Conservation (phyloP, 805 yeast genomes). For the Nakazawaea holstii region DNA sequence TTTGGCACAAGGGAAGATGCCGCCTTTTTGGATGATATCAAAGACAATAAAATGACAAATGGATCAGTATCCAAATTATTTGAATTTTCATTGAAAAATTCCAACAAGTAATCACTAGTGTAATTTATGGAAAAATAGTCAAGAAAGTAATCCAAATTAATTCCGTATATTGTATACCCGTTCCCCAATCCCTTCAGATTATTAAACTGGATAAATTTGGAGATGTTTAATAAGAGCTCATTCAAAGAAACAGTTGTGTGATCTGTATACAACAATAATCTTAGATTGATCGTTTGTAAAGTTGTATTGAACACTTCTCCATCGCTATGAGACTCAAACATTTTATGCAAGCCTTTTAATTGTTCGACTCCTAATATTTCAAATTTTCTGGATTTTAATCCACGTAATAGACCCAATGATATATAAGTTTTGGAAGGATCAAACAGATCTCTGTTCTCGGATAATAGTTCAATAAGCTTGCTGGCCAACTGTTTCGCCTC, state of each 20-base stretch:
- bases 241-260: constrained; percentile 21
- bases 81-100: constrained; percentile 10
- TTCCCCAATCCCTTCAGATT: constrained; percentile 14
- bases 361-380: constrained; percentile 21
- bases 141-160: constrained; percentile 32
- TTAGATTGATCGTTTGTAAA: constrained; percentile 46
- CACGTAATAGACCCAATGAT: constrained; percentile 50
- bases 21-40: constrained; percentile 2
- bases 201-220: constrained; percentile 29
- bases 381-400: constrained; percentile 28
- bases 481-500: constrained; percentile 23
- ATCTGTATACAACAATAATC: constrained; percentile 35
- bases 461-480: constrained; percentile 38
- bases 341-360: constrained; percentile 22
- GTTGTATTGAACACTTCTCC: constrained; percentile 43
- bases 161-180: constrained; percentile 27
- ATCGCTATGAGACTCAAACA: constrained; percentile 29
- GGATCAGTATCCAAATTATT: constrained; percentile 14
- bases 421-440: constrained; percentile 69
- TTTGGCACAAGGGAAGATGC: constrained; percentile 12
- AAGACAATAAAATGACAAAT: constrained; percentile 14
- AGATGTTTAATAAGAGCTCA: constrained; percentile 29
- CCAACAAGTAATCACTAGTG: constrained; percentile 13
- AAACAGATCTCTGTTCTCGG: constrained; percentile 43
- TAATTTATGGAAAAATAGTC: constrained; percentile 25